Conservation (phyloP, 2,329 filamentous ascomycete species). For the Fusarium mundagurra region DNA sequence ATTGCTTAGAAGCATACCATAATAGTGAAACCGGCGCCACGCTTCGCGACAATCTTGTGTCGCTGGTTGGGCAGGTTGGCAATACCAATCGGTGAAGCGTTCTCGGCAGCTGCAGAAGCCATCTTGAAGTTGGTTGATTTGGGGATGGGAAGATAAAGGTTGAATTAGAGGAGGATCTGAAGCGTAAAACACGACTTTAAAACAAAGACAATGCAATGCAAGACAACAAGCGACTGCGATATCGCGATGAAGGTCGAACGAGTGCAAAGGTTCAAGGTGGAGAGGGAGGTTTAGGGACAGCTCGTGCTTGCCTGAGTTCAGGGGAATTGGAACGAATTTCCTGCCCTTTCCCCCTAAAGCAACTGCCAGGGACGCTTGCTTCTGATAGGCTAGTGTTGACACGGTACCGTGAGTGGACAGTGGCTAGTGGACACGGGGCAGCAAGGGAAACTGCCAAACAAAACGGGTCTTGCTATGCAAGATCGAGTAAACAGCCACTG, state of each 20-base stretch:
- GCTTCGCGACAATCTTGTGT: slow-evolving; percentile 79
- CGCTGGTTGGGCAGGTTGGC: slow-evolving; percentile 79
- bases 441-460: slow-evolving; percentile 40
- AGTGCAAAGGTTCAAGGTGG: slow-evolving; percentile 41
- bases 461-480: slow-evolving; percentile 26
- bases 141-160: slow-evolving; percentile 14
- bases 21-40: slow-evolving; percentile 98
- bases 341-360: slow-evolving; percentile 44
- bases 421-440: slow-evolving; percentile 45
- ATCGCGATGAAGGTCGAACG: slow-evolving; percentile 43
- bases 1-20: slow-evolving; percentile 73
- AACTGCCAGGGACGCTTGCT: slow-evolving; percentile 40
- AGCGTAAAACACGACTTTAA: slow-evolving; percentile 27
- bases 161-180: slow-evolving; percentile 3
- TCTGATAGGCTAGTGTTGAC: slow-evolving; percentile 45
- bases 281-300: slow-evolving; percentile 41
- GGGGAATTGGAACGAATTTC: slow-evolving; percentile 48
- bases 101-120: slow-evolving; percentile 67
- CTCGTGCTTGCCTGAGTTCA: slow-evolving; percentile 47
- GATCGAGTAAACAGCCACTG: slow-evolving; percentile 26
- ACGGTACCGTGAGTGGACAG: slow-evolving; percentile 40
- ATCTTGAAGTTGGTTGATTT: slow-evolving; percentile 50
- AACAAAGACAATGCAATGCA: slow-evolving; percentile 31
- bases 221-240: slow-evolving; percentile 37
- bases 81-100: slow-evolving; percentile 76